Conservation (phyloP, 2,329 filamentous ascomycete species). For the Paecilomyces fulvus region DNA sequence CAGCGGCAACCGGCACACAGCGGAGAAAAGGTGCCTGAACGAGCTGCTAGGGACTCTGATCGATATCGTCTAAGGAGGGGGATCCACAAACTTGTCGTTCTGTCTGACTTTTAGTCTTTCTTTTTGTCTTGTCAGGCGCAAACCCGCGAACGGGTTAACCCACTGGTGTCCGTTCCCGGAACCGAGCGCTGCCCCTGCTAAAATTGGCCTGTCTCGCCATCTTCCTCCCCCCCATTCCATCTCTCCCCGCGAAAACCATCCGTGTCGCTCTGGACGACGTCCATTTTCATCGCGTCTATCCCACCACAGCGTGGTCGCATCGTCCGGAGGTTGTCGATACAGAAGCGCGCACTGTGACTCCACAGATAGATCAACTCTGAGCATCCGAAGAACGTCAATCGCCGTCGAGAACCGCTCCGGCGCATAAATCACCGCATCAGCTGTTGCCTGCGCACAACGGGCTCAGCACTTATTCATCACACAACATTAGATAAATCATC, state of each 20-base stretch:
- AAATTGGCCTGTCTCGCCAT: constrained; percentile 1
- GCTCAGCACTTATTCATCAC: constrained; percentile 9
- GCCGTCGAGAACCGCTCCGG: constrained; percentile 21
- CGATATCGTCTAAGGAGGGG: not conserved
- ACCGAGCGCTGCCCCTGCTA: constrained; percentile 2
- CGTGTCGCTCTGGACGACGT: constrained; percentile 8
- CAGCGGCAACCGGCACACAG: not conserved
- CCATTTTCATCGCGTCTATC: constrained; percentile 53
- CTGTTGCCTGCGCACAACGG: constrained; percentile 10
- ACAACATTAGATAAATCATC: constrained; percentile 2
- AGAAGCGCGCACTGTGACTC: constrained; percentile 15
- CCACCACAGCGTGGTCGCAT: constrained; percentile 49
- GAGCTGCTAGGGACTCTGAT: not conserved
- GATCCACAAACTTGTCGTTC: not conserved
- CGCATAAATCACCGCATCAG: constrained; percentile 17
- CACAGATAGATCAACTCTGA: constrained; percentile 11
- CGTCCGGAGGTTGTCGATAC: constrained; percentile 12
- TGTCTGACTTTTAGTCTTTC: not conserved
- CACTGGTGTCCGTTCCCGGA: constrained; percentile 1
- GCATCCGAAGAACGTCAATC: constrained; percentile 8
- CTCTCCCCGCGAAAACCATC: constrained; percentile 7
- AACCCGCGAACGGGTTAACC: not conserved
- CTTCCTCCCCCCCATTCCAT: constrained; percentile 1
- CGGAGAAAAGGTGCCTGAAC: not conserved
- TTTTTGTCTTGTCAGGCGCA: not conserved